A percentile compares a stretch with the other conserved stretches of the same genome.
phyloP scores from a whole-genome alignment of 2,329 filamentous ascomycete species.

The Hypoxylon sp. region DNA sequence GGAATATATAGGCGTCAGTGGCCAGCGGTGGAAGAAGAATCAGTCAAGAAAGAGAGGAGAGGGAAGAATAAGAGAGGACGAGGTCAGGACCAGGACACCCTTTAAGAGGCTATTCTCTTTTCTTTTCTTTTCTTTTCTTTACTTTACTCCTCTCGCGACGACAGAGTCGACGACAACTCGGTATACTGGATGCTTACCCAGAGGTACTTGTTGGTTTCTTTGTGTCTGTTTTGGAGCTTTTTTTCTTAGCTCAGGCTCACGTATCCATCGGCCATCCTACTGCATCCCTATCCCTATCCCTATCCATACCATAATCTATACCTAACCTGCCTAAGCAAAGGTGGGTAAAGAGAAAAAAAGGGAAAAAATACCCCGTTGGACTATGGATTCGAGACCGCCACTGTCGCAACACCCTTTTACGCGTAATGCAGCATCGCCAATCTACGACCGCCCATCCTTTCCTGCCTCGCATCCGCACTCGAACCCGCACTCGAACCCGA shows the following conservation, averaged over 20 bases:
- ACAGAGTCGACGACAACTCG: no score
- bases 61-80: slow-evolving; percentile 2
- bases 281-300: neutral
- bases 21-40: slow-evolving; percentile 8
- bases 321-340: slow-evolving; percentile 20
- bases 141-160: slow-evolving; percentile 1
- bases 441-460: slow-evolving; percentile 41
- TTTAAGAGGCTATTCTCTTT: no score
- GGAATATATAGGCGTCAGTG: slow-evolving; percentile 13
- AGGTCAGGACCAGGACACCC: no score
- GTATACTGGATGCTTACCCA: no score
- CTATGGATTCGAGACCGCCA: slow-evolving; percentile 44
- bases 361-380: slow-evolving; percentile 7
- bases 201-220: slow-evolving; percentile 14
- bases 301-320: no score
- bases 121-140: no score
- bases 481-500: slow-evolving; percentile 17
- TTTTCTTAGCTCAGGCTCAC: slow-evolving; percentile 15
- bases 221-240: neutral
- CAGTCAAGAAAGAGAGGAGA: slow-evolving; percentile 4
- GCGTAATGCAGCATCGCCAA: slow-evolving; percentile 40
- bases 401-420: slow-evolving; percentile 41
- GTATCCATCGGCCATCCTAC: slow-evolving; percentile 20
- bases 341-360: slow-evolving; percentile 22
- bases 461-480: slow-evolving; percentile 29